Conservation (phyloP, 2,329 filamentous ascomycete species). For the Arthroderma sp. region DNA sequence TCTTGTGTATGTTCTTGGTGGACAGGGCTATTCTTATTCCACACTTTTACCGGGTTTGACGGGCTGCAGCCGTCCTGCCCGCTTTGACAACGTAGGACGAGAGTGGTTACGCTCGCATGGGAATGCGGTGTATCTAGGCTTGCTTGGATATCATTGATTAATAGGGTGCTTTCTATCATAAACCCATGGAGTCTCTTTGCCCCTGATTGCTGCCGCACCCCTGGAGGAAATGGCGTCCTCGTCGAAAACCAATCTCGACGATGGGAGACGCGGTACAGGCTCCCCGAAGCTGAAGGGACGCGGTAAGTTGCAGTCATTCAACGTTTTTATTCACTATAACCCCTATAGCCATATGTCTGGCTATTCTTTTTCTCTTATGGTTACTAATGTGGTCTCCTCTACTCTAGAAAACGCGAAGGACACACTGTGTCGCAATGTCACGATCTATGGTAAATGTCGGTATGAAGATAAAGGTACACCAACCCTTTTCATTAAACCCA, state of each 20-base stretch:
- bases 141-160: too few relatives aligned
- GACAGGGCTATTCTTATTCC: too few relatives aligned
- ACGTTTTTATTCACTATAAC: slow-evolving; percentile 2
- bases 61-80: too few relatives aligned
- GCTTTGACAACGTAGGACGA: too few relatives aligned
- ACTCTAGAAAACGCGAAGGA: slow-evolving; percentile 62
- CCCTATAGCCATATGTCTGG: not conserved
- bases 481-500: not conserved
- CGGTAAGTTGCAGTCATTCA: slow-evolving; percentile 24
- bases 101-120: too few relatives aligned
- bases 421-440: slow-evolving; percentile 79
- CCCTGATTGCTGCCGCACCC: slow-evolving; percentile 22
- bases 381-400: slow-evolving; percentile 1
- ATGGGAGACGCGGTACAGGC: slow-evolving; percentile 31
- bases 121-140: too few relatives aligned
- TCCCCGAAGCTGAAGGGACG: slow-evolving; percentile 37
- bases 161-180: slow-evolving; percentile 7
- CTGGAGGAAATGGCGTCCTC: slow-evolving; percentile 31
- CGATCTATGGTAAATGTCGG: slow-evolving; percentile 85
- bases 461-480: slow-evolving; percentile 65
- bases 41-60: too few relatives aligned
- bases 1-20: too few relatives aligned
- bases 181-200: slow-evolving; percentile 29
- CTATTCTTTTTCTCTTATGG: not conserved
- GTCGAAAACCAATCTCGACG: slow-evolving; percentile 31